These are phyloP conservation scores for Ottelia alismoides DNA, from an alignment of 106 monocot species.

Conservation along the genomic window DNA sequence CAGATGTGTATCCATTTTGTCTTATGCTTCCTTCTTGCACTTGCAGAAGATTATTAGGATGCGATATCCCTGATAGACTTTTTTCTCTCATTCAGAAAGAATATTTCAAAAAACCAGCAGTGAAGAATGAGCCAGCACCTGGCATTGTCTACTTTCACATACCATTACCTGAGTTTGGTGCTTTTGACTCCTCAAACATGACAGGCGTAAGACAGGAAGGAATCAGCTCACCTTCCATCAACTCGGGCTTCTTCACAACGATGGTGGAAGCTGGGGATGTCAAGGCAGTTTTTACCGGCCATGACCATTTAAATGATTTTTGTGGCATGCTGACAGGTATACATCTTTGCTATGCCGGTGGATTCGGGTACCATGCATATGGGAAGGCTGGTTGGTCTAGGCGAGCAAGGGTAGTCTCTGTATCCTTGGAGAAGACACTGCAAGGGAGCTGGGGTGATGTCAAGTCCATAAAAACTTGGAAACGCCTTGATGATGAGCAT, in stretches of 20 bases:
- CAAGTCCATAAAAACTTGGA: conserved; percentile 62
- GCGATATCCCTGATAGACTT: too few species aligned
- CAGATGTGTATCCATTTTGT: too few species aligned
- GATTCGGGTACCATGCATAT: too few species aligned
- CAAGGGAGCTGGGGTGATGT: conserved; percentile 57
- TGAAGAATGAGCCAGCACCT: conserved; percentile 50
- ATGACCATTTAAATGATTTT: too few species aligned
- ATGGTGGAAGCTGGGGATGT: conserved; percentile 69
- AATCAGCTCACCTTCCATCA: conserved; percentile 73
- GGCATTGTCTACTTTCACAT: conserved; percentile 55
- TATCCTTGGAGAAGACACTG: conserved; percentile 37
- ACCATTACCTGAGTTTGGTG: too few species aligned
- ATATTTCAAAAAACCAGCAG: conserved; percentile 26
- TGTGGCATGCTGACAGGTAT: conserved; percentile 56
- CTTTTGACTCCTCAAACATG: too few species aligned
- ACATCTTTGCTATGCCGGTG: conserved; percentile 71
- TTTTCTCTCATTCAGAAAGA: too few species aligned
- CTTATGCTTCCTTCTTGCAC: too few species aligned
- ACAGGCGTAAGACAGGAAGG: conserved; percentile 64
- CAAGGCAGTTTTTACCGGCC: conserved; percentile 57
- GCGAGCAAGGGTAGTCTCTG: conserved; percentile 66
- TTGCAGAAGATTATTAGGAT: too few species aligned
- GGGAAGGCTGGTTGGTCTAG: conserved; percentile 92
- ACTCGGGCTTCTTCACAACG: conserved; percentile 65
- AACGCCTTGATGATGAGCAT: too few species aligned